phyloP scores from a whole-genome alignment of 2,329 filamentous ascomycete genomes.

The Phyllosticta capitalensis region DNA sequence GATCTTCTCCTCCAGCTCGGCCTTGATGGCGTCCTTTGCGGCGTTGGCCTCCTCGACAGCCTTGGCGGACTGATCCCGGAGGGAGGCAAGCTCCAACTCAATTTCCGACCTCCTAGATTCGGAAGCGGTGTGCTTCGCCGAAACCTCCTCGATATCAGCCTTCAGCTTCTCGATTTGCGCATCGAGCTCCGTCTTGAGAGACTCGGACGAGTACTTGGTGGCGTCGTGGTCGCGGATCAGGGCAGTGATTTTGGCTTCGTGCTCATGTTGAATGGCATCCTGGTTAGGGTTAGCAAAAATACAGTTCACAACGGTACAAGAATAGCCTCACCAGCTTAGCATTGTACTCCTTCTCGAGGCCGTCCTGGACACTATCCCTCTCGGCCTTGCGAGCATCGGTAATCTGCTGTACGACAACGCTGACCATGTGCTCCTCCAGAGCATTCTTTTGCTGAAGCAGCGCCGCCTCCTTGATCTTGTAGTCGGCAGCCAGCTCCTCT shows the following conservation, averaged over 20 bases:
- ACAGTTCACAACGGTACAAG: background rate
- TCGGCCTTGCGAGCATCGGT: slow-evolving; percentile 30
- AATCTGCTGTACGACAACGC: slow-evolving; percentile 32
- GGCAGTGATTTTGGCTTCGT: slow-evolving; percentile 11
- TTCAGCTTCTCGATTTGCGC: slow-evolving; percentile 11
- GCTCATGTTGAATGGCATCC: slow-evolving; percentile 10
- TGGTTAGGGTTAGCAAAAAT: background rate
- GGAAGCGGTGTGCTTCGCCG: slow-evolving; percentile 6
- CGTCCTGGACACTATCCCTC: slow-evolving; percentile 24
- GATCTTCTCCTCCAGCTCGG: slow-evolving; percentile 10
- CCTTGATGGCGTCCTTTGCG: slow-evolving; percentile 10
- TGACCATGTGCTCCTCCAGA: slow-evolving; percentile 33
- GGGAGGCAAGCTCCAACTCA: background rate
- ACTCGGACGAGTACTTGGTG: slow-evolving; percentile 4
- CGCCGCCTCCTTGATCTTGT: slow-evolving; percentile 14
- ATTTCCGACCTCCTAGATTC: slow-evolving; percentile 2
- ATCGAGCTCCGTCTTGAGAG: slow-evolving; percentile 8
- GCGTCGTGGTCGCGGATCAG: slow-evolving; percentile 10
- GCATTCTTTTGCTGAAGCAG: slow-evolving; percentile 26
- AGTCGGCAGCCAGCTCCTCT: slow-evolving; percentile 13
- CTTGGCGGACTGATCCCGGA: slow-evolving; percentile 3
- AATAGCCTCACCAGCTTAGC: slow-evolving; percentile 20
- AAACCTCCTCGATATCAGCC: slow-evolving; percentile 2
- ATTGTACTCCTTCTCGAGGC: slow-evolving; percentile 25
- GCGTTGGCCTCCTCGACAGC: slow-evolving; percentile 6